Percentiles rank a stretch among this genome's conserved stretches.
These are phyloP conservation scores for Saussurea involucrata DNA, from an alignment of 129 eudicot species.

Conservation along the genomic window DNA sequence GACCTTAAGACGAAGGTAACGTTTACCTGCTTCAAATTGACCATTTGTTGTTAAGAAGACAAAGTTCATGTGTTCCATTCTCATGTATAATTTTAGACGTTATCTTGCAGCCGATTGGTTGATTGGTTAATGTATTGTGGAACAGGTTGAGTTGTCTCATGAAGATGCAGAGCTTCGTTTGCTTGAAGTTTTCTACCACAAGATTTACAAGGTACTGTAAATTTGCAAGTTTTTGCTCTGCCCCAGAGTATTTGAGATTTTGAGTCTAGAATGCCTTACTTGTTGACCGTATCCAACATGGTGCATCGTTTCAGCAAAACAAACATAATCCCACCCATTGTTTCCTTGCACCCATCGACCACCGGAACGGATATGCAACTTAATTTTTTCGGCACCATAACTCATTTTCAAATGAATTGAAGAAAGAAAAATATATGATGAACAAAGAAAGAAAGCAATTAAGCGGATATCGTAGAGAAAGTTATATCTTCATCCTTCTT, in stretches of 20 bases:
- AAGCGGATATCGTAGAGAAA: too few relatives aligned
- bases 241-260: not conserved
- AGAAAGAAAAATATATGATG: too few relatives aligned
- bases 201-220: slow-evolving; percentile 75
- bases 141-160: slow-evolving; percentile 81
- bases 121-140: slow-evolving; percentile 1
- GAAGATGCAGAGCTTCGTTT: slow-evolving; percentile 79
- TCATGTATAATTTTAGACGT: not conserved
- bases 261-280: not conserved
- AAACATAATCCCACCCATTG: too few relatives aligned
- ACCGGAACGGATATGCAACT: too few relatives aligned
- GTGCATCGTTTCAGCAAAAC: too few relatives aligned
- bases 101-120: not conserved
- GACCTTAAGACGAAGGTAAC: slow-evolving; percentile 72
- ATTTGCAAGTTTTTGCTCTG: not conserved
- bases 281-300: too few relatives aligned
- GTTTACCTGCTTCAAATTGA: not conserved
- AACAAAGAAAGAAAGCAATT: too few relatives aligned
- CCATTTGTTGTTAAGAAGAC: not conserved
- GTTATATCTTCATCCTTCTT: too few relatives aligned
- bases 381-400: too few relatives aligned
- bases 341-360: too few relatives aligned
- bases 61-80: not conserved
- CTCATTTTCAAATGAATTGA: too few relatives aligned
- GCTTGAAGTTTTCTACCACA: slow-evolving; percentile 87